Percentiles rank a stretch among this genome's conserved stretches.
These are phyloP conservation scores for Alternaria brassicae DNA, from an alignment of 2,329 filamentous ascomycete species.

Conservation along the genomic window DNA sequence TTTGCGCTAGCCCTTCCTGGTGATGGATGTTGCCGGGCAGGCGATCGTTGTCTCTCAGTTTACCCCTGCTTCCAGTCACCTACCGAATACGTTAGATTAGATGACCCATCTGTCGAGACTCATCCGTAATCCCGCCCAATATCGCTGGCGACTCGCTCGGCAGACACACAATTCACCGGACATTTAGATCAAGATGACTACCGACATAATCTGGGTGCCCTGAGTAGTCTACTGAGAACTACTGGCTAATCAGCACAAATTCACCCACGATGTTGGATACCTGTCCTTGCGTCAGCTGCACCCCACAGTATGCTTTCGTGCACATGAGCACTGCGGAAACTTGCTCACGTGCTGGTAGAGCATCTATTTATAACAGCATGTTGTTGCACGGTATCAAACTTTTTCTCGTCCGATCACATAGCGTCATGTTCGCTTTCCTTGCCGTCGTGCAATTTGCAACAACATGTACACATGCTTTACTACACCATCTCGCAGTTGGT, in stretches of 20 bases:
- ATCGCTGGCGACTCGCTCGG: neutral
- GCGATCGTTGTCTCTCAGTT: neutral
- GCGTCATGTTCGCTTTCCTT: constrained; percentile 17
- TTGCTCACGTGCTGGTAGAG: neutral
- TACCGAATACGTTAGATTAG: neutral
- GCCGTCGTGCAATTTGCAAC: constrained; percentile 11
- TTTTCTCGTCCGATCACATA: neutral
- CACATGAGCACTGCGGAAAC: neutral
- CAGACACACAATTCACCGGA: neutral
- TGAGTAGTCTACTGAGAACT: neutral
- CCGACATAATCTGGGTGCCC: neutral
- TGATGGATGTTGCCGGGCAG: neutral
- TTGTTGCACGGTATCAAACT: neutral
- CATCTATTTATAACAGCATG: neutral
- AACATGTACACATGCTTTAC: constrained; percentile 7
- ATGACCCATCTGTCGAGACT: neutral
- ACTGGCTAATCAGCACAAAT: constrained; percentile 7
- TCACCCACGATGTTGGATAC: constrained; percentile 19
- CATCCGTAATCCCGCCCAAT: neutral
- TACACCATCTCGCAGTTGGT: constrained; percentile 32
- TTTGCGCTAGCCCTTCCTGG: too few species aligned
- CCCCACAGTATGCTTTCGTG: constrained; percentile 22
- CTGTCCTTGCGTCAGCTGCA: constrained; percentile 22
- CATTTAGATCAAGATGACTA: neutral
- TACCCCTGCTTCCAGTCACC: neutral